Evolutionary conservation across 169 alveolate genomes (phyloP).

Genomic region (Eimeria sp.): DNA sequence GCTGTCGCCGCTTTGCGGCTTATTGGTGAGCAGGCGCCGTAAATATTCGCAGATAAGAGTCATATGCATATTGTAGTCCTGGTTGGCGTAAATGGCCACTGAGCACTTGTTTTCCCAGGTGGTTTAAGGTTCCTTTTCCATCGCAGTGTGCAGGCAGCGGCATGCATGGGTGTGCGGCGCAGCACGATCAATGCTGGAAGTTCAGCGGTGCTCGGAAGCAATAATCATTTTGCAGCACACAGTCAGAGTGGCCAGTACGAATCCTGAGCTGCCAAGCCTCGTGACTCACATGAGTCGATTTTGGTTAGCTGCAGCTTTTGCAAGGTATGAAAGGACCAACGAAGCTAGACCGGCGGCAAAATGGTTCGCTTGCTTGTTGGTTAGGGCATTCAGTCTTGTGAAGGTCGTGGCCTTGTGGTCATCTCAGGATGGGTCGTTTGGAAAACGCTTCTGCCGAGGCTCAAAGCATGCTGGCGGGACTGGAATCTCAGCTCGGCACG

Average conservation of each 20-base stretch:
- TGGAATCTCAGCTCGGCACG: conserved; percentile 73
- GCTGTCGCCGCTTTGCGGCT: conserved; percentile 79
- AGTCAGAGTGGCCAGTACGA: conserved; percentile 68
- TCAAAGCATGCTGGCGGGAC: conserved; percentile 65
- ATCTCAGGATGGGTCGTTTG: conserved; percentile 72
- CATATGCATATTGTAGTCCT: background rate
- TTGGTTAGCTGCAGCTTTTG: conserved; percentile 79
- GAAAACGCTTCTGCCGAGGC: conserved; percentile 76
- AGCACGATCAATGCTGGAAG: conserved; percentile 76
- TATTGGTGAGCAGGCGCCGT: conserved; percentile 54
- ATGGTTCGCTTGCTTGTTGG: background rate
- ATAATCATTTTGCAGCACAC: conserved; percentile 74
- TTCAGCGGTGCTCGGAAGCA: conserved; percentile 78
- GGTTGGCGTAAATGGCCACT: background rate
- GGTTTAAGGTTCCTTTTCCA: no score
- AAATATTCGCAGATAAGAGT: background rate
- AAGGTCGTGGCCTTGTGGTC: background rate
- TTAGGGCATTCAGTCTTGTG: background rate
- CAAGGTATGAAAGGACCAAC: conserved; percentile 32
- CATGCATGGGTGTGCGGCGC: conserved; percentile 32
- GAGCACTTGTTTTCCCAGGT: background rate
- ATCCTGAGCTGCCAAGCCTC: conserved; percentile 69
- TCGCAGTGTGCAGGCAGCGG: background rate
- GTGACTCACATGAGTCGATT: conserved; percentile 80
- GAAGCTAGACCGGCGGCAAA: background rate